phyloP scores from a whole-genome alignment of 2,329 filamentous ascomycete genomes.

The Nemania sp. region DNA sequence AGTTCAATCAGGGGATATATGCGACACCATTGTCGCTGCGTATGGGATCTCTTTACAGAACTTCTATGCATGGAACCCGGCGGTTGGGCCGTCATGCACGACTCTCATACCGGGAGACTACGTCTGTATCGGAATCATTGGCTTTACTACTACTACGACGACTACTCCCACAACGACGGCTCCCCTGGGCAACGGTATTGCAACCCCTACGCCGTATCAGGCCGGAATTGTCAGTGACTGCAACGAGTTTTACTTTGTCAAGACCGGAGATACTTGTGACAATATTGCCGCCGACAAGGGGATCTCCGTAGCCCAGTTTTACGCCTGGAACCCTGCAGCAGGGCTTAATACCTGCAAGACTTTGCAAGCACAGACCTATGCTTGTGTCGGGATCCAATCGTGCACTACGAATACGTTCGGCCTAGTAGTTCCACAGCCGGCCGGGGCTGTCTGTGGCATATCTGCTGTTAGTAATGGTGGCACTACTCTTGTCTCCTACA shows the following conservation, averaged over 20 bases:
- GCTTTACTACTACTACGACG: no score
- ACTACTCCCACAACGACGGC: background rate
- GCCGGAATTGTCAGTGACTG: background rate
- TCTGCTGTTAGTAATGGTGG: no score
- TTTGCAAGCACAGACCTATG: no score
- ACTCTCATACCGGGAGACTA: background rate
- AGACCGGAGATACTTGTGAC: background rate
- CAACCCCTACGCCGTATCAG: background rate
- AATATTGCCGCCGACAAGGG: background rate
- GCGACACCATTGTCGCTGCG: background rate
- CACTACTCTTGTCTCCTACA: no score
- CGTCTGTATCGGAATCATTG: conserved; percentile 19
- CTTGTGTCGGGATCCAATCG: no score
- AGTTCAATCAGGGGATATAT: conserved; percentile 8
- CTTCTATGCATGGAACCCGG: conserved; percentile 28
- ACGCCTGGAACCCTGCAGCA: conserved; percentile 17
- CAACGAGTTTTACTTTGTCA: background rate
- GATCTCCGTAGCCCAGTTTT: background rate
- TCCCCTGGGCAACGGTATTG: background rate
- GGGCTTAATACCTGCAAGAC: no score
- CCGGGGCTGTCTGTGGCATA: no score
- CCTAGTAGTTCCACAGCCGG: no score
- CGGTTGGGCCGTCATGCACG: conserved; percentile 10
- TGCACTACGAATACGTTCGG: no score
- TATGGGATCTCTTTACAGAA: conserved; percentile 15